A percentile compares a stretch with the other conserved stretches of the same genome.
Evolutionary conservation across 2,329 filamentous ascomycete genomes (phyloP).

Genomic region (Zymoseptoria brevis): DNA sequence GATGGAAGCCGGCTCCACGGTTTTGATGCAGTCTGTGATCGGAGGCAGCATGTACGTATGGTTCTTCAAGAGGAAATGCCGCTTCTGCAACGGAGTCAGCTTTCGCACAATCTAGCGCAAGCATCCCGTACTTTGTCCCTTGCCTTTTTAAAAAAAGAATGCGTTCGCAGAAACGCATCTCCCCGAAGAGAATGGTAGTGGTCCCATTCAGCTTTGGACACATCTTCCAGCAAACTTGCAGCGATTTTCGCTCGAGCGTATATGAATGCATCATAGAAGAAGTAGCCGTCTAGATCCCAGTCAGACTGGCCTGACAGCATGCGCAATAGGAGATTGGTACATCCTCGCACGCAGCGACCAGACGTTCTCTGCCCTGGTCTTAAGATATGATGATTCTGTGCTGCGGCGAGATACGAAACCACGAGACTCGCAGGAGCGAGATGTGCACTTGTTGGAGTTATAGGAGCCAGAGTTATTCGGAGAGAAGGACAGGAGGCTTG

Average conservation of each 20-base stretch:
- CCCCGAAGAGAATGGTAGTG: neutral
- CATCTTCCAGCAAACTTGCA: neutral
- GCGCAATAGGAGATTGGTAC: conserved; percentile 2
- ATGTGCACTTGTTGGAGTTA: too few relatives aligned
- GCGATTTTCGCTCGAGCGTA: conserved; percentile 1
- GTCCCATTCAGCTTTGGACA: neutral
- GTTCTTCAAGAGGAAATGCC: neutral
- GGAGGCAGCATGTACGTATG: neutral
- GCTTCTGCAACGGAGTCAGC: neutral
- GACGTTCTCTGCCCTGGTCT: too few relatives aligned
- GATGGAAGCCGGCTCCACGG: neutral
- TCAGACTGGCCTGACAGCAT: conserved; percentile 2
- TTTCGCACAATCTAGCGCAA: too few relatives aligned
- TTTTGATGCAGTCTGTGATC: neutral
- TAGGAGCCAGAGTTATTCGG: too few relatives aligned
- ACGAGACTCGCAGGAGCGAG: too few relatives aligned
- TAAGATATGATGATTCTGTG: too few relatives aligned
- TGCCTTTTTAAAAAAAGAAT: too few relatives aligned
- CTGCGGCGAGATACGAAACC: too few relatives aligned
- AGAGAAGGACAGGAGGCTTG: too few relatives aligned
- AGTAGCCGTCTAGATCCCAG: conserved; percentile 2
- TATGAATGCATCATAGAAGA: conserved; percentile 5
- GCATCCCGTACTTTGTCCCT: too few relatives aligned
- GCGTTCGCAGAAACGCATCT: too few relatives aligned
- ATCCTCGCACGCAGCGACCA: too few relatives aligned